phyloP scores from a whole-genome alignment of 2,329 filamentous ascomycete genomes.

The Sarocladium brachiariae region DNA sequence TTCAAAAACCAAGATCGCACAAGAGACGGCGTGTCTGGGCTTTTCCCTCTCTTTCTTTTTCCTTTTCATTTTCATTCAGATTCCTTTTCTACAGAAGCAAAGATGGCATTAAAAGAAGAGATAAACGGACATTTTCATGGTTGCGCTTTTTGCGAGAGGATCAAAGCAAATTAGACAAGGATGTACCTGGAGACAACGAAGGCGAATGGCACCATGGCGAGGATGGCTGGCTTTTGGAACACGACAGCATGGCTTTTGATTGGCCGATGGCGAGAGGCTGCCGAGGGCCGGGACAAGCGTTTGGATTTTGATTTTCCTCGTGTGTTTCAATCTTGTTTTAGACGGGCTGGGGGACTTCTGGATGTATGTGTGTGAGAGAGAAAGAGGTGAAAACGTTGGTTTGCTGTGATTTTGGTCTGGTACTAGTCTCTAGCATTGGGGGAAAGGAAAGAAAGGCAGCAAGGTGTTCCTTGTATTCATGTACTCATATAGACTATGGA shows the following conservation, averaged over 20 bases:
- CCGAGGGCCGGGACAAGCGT: no score
- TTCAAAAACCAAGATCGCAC: no score
- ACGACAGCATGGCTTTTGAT: no score
- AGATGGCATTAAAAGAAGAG: background rate
- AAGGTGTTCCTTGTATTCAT: conserved; percentile 1
- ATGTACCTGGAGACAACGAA: background rate
- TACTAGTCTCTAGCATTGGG: conserved; percentile 4
- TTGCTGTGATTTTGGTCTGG: conserved; percentile 5
- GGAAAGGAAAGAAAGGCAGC: background rate
- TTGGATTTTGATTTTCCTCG: conserved; percentile 1
- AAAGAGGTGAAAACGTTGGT: background rate
- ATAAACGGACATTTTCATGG: background rate
- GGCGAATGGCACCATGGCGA: conserved; percentile 8
- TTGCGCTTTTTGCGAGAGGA: background rate
- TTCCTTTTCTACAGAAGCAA: background rate
- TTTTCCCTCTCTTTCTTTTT: no score
- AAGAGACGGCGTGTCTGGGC: no score
- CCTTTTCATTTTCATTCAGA: no score
- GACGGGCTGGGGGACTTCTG: no score
- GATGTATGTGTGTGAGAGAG: background rate
- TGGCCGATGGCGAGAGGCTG: no score
- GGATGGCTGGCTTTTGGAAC: no score
- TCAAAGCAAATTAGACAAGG: background rate
- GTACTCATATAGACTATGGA: conserved; percentile 7
- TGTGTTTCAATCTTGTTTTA: background rate